Percentiles rank a stretch among this genome's conserved stretches.
phyloP scores from a whole-genome alignment of 805 yeast genomes.

The Myxozyma neglecta region DNA sequence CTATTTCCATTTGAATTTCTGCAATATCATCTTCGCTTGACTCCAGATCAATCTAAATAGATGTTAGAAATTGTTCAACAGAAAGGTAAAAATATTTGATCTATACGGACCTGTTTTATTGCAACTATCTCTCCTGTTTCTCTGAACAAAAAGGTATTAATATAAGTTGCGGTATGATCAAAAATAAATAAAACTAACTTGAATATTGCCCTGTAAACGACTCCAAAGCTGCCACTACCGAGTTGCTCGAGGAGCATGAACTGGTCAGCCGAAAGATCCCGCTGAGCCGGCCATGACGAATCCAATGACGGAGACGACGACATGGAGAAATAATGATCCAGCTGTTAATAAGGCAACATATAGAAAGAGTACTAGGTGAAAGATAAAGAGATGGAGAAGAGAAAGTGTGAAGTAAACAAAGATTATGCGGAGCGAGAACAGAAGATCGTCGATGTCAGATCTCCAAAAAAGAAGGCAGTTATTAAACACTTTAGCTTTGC shows the following conservation, averaged over 20 bases:
- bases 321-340: neutral
- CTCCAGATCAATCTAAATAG: slow-evolving; percentile 62
- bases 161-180: neutral
- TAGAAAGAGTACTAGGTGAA: neutral
- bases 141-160: slow-evolving; percentile 14
- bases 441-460: too few species aligned
- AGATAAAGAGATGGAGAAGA: neutral
- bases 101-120: slow-evolving; percentile 35
- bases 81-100: neutral
- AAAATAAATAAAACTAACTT: slow-evolving; percentile 33
- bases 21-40: slow-evolving; percentile 62
- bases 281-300: neutral
- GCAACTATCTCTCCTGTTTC: slow-evolving; percentile 41
- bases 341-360: neutral
- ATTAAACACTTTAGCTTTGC: too few species aligned
- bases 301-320: neutral
- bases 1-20: slow-evolving; percentile 73
- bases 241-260: slow-evolving; percentile 55
- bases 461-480: too few species aligned
- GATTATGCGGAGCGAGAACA: too few species aligned
- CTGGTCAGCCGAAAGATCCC: slow-evolving; percentile 43
- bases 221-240: slow-evolving; percentile 79
- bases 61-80: slow-evolving; percentile 8
- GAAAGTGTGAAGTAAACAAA: too few species aligned
- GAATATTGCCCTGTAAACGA: slow-evolving; percentile 65